Percentiles rank a stretch among this genome's conserved stretches.
phyloP scores from a whole-genome alignment of 2,329 filamentous ascomycete species.

The Atkinsonella hypoxylon region DNA sequence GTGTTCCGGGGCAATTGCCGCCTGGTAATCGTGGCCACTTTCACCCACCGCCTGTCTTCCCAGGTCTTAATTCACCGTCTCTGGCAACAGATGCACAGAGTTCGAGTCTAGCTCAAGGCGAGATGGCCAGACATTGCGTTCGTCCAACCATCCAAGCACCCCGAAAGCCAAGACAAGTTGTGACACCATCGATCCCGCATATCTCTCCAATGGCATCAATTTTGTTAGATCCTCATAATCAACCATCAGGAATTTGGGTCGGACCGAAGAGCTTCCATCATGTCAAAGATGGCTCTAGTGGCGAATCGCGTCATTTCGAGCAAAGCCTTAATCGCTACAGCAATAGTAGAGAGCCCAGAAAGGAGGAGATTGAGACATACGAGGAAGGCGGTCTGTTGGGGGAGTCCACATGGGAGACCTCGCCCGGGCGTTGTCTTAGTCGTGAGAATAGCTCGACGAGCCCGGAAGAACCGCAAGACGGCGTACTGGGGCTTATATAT shows the following conservation, averaged over 20 bases:
- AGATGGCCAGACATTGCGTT: conserved; percentile 31
- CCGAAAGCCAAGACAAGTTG: not conserved
- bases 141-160: not conserved
- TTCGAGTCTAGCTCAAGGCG: conserved; percentile 31
- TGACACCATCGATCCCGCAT: conserved; percentile 31
- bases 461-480: conserved; percentile 35
- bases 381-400: conserved; percentile 38
- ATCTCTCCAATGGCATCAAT: conserved; percentile 61
- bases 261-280: conserved; percentile 34
- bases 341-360: conserved; percentile 25
- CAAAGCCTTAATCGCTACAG: conserved; percentile 39
- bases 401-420: conserved; percentile 49
- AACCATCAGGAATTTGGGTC: conserved; percentile 42
- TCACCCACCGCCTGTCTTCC: conserved; percentile 64
- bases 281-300: conserved; percentile 32
- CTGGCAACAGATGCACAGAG: conserved; percentile 42
- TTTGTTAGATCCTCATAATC: conserved; percentile 64
- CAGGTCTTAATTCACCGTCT: conserved; percentile 54
- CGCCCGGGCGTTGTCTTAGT: conserved; percentile 37
- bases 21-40: conserved; percentile 45
- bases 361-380: conserved; percentile 43
- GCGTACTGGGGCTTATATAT: conserved; percentile 45
- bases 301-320: conserved; percentile 41
- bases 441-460: conserved; percentile 38
- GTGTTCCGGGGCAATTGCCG: conserved; percentile 48